These are phyloP conservation scores for Penicillium macrosclerotiorum DNA, from an alignment of 495 filamentous ascomycete species.

Conservation along the genomic window DNA sequence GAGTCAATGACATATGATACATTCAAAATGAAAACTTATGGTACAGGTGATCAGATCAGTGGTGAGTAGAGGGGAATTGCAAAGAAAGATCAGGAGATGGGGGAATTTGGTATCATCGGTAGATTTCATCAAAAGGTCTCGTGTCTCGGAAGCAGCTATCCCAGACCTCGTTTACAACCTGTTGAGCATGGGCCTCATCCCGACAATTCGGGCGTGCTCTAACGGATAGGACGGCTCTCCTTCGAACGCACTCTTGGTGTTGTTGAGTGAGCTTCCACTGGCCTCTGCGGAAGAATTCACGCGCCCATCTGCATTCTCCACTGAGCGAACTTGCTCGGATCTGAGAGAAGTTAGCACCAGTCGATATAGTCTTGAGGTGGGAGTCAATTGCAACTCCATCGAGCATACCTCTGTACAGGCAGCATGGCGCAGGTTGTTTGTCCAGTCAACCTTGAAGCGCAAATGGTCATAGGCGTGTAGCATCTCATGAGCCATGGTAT, in stretches of 20 bases:
- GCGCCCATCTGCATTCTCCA: conserved; percentile 89
- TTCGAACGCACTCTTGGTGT: conserved; percentile 86
- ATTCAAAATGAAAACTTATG: conserved; percentile 22
- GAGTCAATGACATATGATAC: conserved; percentile 27
- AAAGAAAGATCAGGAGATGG: conserved; percentile 2
- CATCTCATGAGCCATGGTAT: conserved; percentile 96
- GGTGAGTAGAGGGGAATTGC: conserved; percentile 7
- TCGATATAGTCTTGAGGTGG: background rate
- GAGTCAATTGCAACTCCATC: background rate
- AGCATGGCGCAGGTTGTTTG: conserved; percentile 75
- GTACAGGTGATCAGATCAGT: conserved; percentile 16
- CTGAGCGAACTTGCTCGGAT: conserved; percentile 89
- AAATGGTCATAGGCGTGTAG: conserved; percentile 95
- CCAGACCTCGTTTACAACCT: conserved; percentile 94
- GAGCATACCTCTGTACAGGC: conserved; percentile 86
- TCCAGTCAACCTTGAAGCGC: conserved; percentile 83
- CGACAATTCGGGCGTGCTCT: conserved; percentile 71
- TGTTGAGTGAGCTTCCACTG: conserved; percentile 89
- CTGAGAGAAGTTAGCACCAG: conserved; percentile 39
- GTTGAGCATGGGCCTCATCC: conserved; percentile 81
- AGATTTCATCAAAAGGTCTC: conserved; percentile 94
- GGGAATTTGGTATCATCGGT: conserved; percentile 57
- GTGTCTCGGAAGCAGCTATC: conserved; percentile 95
- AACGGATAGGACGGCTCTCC: conserved; percentile 75
- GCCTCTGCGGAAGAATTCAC: conserved; percentile 76